A percentile compares a stretch with the other conserved stretches of the same genome.
phyloP scores from a whole-genome alignment of 2,329 filamentous ascomycete genomes.

The Ophiocordyceps camponoti-floridani region DNA sequence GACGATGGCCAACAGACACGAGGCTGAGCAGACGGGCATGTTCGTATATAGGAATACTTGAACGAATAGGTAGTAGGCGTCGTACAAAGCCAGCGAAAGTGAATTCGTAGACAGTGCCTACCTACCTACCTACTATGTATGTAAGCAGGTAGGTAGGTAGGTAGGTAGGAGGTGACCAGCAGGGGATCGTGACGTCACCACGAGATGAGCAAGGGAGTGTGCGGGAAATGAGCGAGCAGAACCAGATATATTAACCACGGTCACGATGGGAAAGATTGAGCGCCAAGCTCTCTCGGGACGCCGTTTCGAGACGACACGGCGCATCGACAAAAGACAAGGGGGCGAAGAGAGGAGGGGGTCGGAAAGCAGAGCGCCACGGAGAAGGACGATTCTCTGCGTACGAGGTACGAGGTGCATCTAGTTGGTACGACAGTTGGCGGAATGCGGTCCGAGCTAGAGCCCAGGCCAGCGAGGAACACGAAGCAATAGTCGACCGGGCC shows the following conservation, averaged over 20 bases:
- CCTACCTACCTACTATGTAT: too few species aligned
- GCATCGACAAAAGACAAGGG: not conserved
- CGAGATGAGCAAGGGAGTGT: not conserved
- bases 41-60: too few species aligned
- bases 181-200: not conserved
- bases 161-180: not conserved
- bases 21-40: not conserved
- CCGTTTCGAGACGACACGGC: not conserved
- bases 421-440: not conserved
- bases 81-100: not conserved
- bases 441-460: not conserved
- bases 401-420: not conserved
- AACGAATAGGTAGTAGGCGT: not conserved
- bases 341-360: too few species aligned
- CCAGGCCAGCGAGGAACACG: not conserved
- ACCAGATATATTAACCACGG: not conserved
- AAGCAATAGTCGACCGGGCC: too few species aligned
- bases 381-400: not conserved
- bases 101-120: not conserved
- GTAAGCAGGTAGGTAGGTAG: too few species aligned
- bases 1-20: not conserved
- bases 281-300: not conserved
- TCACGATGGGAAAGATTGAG: not conserved
- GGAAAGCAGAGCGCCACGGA: not conserved
- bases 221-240: not conserved